A percentile compares a stretch with the other conserved stretches of the same genome.
These are phyloP conservation scores for Cyclotella baltica DNA, from an alignment of 108 stramenopile genomes.

Conservation along the genomic window DNA sequence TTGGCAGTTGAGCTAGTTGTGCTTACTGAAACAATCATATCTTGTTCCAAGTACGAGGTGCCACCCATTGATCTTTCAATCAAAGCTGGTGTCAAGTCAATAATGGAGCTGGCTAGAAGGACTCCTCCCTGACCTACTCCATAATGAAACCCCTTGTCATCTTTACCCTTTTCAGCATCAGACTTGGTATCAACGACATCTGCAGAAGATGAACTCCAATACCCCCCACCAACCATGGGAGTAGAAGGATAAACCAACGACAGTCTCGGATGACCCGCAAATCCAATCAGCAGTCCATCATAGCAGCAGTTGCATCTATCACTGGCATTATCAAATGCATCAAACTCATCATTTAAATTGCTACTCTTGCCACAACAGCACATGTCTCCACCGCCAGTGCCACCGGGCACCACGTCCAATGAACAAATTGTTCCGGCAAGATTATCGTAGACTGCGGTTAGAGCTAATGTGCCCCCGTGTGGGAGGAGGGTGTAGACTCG, in stretches of 20 bases:
- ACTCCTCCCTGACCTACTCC: conserved; percentile 55
- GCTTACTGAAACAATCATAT: conserved; percentile 64
- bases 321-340: conserved; percentile 6
- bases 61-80: conserved; percentile 65
- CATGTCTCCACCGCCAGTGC: conserved; percentile 16
- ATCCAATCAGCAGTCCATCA: conserved; percentile 75
- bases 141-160: not conserved
- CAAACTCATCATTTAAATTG: not conserved
- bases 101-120: conserved; percentile 68
- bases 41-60: conserved; percentile 69
- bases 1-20: conserved; percentile 22
- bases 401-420: conserved; percentile 58
- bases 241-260: conserved; percentile 60
- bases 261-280: conserved; percentile 79
- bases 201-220: conserved; percentile 10
- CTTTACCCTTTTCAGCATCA: not conserved
- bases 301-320: conserved; percentile 28
- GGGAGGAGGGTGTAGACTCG: conserved; percentile 65
- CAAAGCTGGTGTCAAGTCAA: conserved; percentile 78
- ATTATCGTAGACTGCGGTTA: conserved; percentile 68
- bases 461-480: conserved; percentile 62
- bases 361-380: not conserved
- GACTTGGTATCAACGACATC: not conserved
- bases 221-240: conserved; percentile 38
- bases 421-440: conserved; percentile 78